A percentile compares a stretch with the other conserved stretches of the same genome.
phyloP scores from a whole-genome alignment of 495 filamentous ascomycete genomes.

The Melanomma pulvis-pyrius region DNA sequence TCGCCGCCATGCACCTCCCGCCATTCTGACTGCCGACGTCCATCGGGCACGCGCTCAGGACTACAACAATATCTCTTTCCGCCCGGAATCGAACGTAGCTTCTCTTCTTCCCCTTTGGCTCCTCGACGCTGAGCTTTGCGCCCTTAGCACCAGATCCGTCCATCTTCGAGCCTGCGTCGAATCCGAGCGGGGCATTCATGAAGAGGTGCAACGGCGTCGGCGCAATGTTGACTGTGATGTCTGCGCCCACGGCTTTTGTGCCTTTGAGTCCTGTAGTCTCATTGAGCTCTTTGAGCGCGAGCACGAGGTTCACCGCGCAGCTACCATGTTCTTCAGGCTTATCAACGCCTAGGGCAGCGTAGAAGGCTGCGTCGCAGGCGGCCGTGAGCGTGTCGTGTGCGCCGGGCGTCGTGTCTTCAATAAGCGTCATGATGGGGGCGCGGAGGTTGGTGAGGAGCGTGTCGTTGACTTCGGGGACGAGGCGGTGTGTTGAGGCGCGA shows the following conservation, averaged over 20 bases:
- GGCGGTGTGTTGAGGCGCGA: conserved; percentile 39
- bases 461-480: conserved; percentile 42
- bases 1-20: conserved; percentile 44
- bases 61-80: conserved; percentile 47
- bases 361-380: conserved; percentile 45
- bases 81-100: conserved; percentile 47
- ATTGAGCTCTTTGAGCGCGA: conserved; percentile 49
- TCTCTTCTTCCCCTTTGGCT: conserved; percentile 43
- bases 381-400: conserved; percentile 49
- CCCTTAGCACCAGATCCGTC: conserved; percentile 35
- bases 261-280: conserved; percentile 47
- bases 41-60: conserved; percentile 50
- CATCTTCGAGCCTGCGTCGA: not conserved
- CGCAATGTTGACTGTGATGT: conserved; percentile 40
- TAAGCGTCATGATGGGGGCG: conserved; percentile 43
- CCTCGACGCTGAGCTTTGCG: conserved; percentile 37
- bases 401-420: conserved; percentile 46
- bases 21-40: conserved; percentile 45
- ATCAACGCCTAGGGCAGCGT: conserved; percentile 43
- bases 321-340: conserved; percentile 43
- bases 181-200: conserved; percentile 45
- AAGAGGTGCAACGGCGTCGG: conserved; percentile 50
- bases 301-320: conserved; percentile 49
- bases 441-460: conserved; percentile 46
- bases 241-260: conserved; percentile 43